Percentiles rank a stretch among this genome's conserved stretches.
phyloP scores from a whole-genome alignment of 164 flowering plant genomes.

The Tetrastigma voinierianum region DNA sequence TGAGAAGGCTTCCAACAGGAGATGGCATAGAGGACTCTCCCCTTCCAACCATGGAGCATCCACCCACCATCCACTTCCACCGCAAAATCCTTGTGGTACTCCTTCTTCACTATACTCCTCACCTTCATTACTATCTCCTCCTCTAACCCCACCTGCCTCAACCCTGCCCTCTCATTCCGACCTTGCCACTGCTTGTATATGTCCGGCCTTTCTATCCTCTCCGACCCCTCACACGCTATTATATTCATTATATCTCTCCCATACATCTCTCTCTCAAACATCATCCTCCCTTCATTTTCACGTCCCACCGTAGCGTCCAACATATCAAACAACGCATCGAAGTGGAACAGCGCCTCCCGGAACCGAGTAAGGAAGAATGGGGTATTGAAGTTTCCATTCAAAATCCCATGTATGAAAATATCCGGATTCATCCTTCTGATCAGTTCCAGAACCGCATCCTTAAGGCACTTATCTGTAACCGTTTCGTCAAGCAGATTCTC shows the following conservation, averaged over 20 bases:
- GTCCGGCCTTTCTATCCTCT: slow-evolving; percentile 10
- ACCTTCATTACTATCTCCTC: slow-evolving; percentile 13
- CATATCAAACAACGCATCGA: slow-evolving; percentile 6
- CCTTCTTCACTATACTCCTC: slow-evolving; percentile 10
- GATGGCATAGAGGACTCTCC: slow-evolving; percentile 25
- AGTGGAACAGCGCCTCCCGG: slow-evolving; percentile 6
- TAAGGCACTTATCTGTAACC: not conserved
- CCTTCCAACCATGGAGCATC: slow-evolving; percentile 40
- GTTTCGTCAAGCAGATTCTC: slow-evolving; percentile 6
- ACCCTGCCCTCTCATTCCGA: slow-evolving; percentile 23
- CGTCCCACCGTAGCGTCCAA: not conserved
- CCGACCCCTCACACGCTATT: slow-evolving; percentile 5
- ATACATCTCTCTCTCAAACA: slow-evolving; percentile 2
- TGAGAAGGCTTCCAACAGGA: slow-evolving; percentile 27
- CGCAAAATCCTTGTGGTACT: slow-evolving; percentile 34
- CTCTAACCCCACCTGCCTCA: slow-evolving; percentile 24
- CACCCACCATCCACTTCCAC: slow-evolving; percentile 26
- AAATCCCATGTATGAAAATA: not conserved
- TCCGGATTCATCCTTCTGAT: not conserved
- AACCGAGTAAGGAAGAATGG: slow-evolving; percentile 7
- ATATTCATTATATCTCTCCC: slow-evolving; percentile 4
- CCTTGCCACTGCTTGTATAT: slow-evolving; percentile 25
- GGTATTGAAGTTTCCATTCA: slow-evolving; percentile 1
- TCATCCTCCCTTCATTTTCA: slow-evolving; percentile 3
- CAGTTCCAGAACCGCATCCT: slow-evolving; percentile 1